These are phyloP conservation scores for Celoporthe dispersa DNA, from an alignment of 2,329 filamentous ascomycete species.

Conservation along the genomic window DNA sequence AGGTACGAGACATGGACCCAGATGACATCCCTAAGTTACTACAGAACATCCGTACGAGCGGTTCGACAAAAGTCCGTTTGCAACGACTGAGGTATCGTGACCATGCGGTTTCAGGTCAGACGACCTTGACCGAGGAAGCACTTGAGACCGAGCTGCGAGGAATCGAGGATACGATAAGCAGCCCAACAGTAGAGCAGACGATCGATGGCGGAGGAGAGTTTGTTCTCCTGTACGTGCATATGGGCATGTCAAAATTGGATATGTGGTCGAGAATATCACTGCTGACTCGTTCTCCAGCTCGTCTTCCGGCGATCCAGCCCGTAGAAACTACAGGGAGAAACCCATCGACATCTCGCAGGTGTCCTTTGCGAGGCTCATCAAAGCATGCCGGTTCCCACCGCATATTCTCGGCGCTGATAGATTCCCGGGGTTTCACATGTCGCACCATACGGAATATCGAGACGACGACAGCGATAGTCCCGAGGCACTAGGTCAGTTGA, in stretches of 20 bases:
- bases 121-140: neutral
- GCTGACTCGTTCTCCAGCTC: neutral
- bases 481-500: conserved; percentile 9
- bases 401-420: conserved; percentile 1
- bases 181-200: neutral
- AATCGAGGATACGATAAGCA: neutral
- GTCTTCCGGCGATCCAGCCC: conserved; percentile 11
- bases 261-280: too few relatives aligned
- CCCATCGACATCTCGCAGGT: conserved; percentile 8
- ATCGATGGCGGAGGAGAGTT: neutral
- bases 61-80: neutral
- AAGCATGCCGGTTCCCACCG: conserved; percentile 4
- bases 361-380: neutral
- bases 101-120: neutral
- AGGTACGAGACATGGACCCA: conserved; percentile 11
- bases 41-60: neutral
- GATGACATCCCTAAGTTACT: conserved; percentile 6
- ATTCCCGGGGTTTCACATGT: conserved; percentile 16
- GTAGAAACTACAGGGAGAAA: neutral
- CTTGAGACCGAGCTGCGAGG: neutral
- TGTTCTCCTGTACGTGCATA: conserved; percentile 11
- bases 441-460: conserved; percentile 18
- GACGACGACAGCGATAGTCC: neutral
- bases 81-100: neutral
- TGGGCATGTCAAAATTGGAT: rapidly evolving